A percentile compares a stretch with the other conserved stretches of the same genome.
phyloP scores from a whole-genome alignment of 257 asterid species.

The Osmanthus fragrans region DNA sequence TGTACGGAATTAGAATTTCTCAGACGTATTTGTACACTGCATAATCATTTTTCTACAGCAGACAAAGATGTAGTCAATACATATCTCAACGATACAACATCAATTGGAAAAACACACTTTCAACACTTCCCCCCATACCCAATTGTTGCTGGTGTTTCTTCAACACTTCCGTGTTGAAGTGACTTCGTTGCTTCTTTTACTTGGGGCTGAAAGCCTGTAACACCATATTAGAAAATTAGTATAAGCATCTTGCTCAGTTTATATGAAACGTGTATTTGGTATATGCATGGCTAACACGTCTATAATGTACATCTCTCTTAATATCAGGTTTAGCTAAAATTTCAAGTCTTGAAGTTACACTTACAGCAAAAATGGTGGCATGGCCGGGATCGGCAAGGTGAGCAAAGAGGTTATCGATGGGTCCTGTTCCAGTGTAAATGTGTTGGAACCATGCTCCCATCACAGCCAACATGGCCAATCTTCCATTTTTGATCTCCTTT shows the following conservation, averaged over 20 bases:
- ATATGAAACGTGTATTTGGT: background rate
- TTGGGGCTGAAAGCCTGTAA: constrained; percentile 84
- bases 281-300: background rate
- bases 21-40: constrained; percentile 65
- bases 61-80: constrained; percentile 34
- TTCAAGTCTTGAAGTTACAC: constrained; percentile 30
- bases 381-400: constrained; percentile 99
- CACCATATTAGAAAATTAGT: background rate
- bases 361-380: constrained; percentile 88
- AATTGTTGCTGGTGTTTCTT: constrained; percentile 36
- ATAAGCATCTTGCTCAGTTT: background rate
- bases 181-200: constrained; percentile 41
- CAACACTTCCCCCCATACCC: constrained; percentile 12
- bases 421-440: constrained; percentile 94
- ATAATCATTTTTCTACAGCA: constrained; percentile 52
- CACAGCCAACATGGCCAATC: constrained; percentile 95
- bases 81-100: constrained; percentile 39
- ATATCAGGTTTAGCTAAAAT: background rate
- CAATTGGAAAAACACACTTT: constrained; percentile 36
- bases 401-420: constrained; percentile 94
- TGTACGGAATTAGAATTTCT: constrained; percentile 24
- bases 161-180: constrained; percentile 16
- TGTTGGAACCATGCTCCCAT: constrained; percentile 99
- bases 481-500: constrained; percentile 95
- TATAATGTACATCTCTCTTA: background rate